Percentiles rank a stretch among this genome's conserved stretches.
phyloP scores from a whole-genome alignment of 768 basidiomycete genomes.

The Tulasnella sp. region DNA sequence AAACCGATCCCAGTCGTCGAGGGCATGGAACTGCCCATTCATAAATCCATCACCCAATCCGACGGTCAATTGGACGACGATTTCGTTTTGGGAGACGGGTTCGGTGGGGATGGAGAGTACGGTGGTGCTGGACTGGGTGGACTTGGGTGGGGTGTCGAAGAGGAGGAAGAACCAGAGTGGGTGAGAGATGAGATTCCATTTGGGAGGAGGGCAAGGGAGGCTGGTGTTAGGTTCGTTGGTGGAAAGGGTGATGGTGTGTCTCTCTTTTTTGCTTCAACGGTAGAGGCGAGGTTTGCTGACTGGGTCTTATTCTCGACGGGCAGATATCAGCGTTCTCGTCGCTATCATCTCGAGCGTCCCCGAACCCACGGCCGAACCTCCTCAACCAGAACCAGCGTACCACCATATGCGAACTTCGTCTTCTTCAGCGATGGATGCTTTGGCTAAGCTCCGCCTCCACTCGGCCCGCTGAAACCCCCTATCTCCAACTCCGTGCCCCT shows the following conservation, averaged over 20 bases:
- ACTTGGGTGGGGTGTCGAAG: not conserved
- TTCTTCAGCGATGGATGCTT: not conserved
- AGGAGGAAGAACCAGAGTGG: conserved; percentile 22
- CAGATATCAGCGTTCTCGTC: conserved; percentile 29
- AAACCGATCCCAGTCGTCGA: not conserved
- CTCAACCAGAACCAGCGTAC: not conserved
- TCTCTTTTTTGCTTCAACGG: not conserved
- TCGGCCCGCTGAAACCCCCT: not conserved
- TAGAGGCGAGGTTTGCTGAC: not conserved
- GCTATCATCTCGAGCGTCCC: conserved; percentile 26
- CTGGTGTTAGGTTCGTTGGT: conserved; percentile 66
- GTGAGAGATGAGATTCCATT: conserved; percentile 67
- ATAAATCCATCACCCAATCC: not conserved
- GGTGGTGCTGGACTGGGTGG: conserved; percentile 8
- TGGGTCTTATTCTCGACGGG: not conserved
- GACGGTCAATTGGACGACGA: conserved; percentile 12
- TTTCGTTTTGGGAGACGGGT: conserved; percentile 2
- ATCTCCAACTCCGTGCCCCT: not conserved
- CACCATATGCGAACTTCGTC: not conserved
- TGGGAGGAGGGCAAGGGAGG: conserved; percentile 69
- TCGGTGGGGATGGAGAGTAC: conserved; percentile 17
- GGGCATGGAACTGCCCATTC: conserved; percentile 6
- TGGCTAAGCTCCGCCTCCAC: not conserved
- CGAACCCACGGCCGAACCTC: not conserved
- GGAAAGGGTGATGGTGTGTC: conserved; percentile 80